Percentiles rank a stretch among this genome's conserved stretches.
Evolutionary conservation across 345 rosid species (phyloP).

Genomic region (Anastatica hierochuntica): DNA sequence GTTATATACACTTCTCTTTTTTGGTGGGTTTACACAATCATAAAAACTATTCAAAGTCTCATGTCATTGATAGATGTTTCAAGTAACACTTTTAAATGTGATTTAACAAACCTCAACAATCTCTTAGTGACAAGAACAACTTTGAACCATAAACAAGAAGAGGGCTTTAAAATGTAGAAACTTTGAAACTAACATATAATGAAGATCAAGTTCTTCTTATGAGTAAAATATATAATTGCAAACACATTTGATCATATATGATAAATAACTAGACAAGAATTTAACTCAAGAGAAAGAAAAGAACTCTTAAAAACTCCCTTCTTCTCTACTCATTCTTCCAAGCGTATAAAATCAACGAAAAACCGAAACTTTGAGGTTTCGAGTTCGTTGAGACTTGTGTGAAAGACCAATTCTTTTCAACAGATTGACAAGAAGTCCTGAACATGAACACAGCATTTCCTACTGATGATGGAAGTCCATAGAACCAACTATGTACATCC

Average conservation of each 20-base stretch:
- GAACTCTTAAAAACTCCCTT: slow-evolving; percentile 12
- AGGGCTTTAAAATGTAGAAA: background rate
- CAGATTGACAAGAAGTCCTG: slow-evolving; percentile 60
- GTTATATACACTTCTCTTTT: slow-evolving; percentile 15
- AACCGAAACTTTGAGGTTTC: slow-evolving; percentile 52
- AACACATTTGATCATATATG: slow-evolving; percentile 4
- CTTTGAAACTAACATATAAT: background rate
- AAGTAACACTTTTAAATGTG: background rate
- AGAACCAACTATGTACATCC: slow-evolving; percentile 97
- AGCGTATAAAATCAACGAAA: slow-evolving; percentile 72
- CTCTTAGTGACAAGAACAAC: background rate
- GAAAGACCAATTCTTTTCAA: slow-evolving; percentile 59
- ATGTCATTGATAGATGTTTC: slow-evolving; percentile 17
- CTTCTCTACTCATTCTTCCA: slow-evolving; percentile 81
- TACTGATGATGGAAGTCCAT: slow-evolving; percentile 43
- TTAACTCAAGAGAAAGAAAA: slow-evolving; percentile 12
- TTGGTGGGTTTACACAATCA: slow-evolving; percentile 16
- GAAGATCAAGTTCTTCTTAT: no score
- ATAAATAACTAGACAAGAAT: slow-evolving; percentile 23
- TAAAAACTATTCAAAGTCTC: slow-evolving; percentile 6
- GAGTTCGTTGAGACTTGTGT: slow-evolving; percentile 45
- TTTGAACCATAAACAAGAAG: no score
- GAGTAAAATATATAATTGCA: background rate
- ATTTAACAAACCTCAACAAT: background rate
- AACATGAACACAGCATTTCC: slow-evolving; percentile 91